These are phyloP conservation scores for Fomitopsis pinicola DNA, from an alignment of 1,284 basidiomycete genomes.

Conservation along the genomic window DNA sequence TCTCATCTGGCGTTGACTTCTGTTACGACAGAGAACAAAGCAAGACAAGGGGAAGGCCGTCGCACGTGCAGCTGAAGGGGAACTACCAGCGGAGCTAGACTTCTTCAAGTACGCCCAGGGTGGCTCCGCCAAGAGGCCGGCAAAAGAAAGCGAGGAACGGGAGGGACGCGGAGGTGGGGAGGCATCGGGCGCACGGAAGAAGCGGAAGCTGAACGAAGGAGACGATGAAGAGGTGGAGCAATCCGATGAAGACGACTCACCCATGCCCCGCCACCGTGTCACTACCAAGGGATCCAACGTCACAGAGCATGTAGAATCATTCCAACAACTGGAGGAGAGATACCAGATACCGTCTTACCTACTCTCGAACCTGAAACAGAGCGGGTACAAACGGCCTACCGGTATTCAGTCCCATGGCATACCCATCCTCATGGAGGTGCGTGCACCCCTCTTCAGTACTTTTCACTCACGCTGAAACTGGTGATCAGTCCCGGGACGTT, in stretches of 20 bases:
- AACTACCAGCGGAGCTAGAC: slow-evolving; percentile 77
- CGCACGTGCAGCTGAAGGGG: slow-evolving; percentile 29
- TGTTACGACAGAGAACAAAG: slow-evolving; percentile 10
- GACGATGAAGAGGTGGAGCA: slow-evolving; percentile 28
- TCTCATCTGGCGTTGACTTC: neutral
- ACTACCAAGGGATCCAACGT: slow-evolving; percentile 65
- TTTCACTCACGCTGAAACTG: neutral
- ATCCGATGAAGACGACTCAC: slow-evolving; percentile 24
- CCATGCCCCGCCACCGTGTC: slow-evolving; percentile 53
- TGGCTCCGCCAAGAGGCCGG: slow-evolving; percentile 41
- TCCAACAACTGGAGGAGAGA: slow-evolving; percentile 51
- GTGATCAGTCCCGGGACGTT: slow-evolving; percentile 64
- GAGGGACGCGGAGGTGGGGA: slow-evolving; percentile 12
- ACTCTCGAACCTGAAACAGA: slow-evolving; percentile 55
- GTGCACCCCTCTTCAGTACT: neutral
- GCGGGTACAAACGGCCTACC: slow-evolving; percentile 61
- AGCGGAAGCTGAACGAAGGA: slow-evolving; percentile 29
- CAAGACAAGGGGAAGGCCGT: slow-evolving; percentile 21
- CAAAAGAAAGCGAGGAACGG: slow-evolving; percentile 4
- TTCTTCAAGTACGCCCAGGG: slow-evolving; percentile 83
- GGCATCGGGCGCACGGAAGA: slow-evolving; percentile 30
- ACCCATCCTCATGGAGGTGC: slow-evolving; percentile 70
- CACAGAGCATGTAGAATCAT: slow-evolving; percentile 54
- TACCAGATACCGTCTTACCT: slow-evolving; percentile 52
- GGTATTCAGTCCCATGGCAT: slow-evolving; percentile 72